A percentile compares a stretch with the other conserved stretches of the same genome.
phyloP scores from a whole-genome alignment of 2,329 filamentous ascomycete genomes.

The Emergomyces orientalis region DNA sequence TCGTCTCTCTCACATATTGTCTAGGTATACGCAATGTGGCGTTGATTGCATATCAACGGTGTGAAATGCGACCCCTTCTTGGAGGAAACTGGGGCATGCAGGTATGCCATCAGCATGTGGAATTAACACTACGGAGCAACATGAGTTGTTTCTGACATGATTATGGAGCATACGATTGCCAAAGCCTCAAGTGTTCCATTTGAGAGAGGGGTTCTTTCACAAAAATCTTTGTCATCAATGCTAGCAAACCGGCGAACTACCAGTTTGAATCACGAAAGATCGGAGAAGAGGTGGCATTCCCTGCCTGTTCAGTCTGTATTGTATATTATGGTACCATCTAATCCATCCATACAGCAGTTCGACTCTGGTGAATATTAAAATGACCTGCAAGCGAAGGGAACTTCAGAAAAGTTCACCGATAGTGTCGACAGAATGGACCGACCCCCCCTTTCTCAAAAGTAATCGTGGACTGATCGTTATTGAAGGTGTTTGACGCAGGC shows the following conservation, averaged over 20 bases:
- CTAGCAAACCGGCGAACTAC: not conserved
- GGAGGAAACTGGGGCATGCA: not conserved
- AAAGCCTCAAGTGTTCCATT: not conserved
- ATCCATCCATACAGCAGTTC: not conserved
- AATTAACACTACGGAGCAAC: not conserved
- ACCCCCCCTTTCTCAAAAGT: not conserved
- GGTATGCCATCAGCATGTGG: not conserved
- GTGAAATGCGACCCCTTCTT: not conserved
- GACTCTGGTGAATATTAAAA: not conserved
- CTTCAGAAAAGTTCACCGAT: not conserved
- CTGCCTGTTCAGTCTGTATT: not conserved
- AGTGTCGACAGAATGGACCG: not conserved
- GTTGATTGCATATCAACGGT: not conserved
- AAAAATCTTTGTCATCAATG: not conserved
- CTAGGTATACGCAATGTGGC: not conserved
- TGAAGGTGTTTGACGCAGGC: not conserved
- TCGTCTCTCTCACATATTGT: not conserved
- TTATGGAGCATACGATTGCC: not conserved
- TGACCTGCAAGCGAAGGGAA: not conserved
- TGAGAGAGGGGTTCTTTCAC: not conserved
- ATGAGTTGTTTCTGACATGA: not conserved
- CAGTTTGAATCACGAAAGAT: not conserved
- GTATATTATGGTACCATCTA: not conserved
- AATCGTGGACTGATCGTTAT: not conserved
- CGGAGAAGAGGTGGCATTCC: not conserved